phyloP scores from a whole-genome alignment of 1,284 basidiomycete genomes.

The Rhodotorula sp. region DNA sequence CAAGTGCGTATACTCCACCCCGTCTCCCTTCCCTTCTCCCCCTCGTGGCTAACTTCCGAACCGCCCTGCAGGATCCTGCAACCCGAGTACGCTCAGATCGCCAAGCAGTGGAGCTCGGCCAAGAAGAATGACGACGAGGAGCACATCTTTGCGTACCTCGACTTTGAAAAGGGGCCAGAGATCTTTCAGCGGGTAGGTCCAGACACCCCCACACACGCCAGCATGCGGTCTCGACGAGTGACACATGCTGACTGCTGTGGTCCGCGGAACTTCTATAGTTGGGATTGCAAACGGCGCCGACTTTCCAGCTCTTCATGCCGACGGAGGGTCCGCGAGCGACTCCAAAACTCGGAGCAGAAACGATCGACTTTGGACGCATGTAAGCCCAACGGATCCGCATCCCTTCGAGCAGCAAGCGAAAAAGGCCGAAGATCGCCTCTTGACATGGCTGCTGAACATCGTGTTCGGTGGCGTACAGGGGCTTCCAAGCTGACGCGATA shows the following conservation, averaged over 20 bases:
- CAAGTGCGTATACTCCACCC: slow-evolving; percentile 45
- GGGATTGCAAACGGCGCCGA: slow-evolving; percentile 70
- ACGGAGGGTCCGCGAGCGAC: slow-evolving; percentile 62
- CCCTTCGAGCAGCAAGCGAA: not conserved
- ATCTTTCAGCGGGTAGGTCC: slow-evolving; percentile 74
- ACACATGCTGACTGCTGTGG: no score
- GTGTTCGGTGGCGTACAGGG: slow-evolving; percentile 55
- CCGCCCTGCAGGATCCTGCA: slow-evolving; percentile 67
- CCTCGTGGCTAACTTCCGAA: not conserved
- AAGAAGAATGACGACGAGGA: slow-evolving; percentile 51
- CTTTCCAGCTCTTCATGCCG: slow-evolving; percentile 73
- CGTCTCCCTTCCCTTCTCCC: not conserved
- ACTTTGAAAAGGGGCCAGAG: slow-evolving; percentile 71
- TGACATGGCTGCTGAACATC: not conserved
- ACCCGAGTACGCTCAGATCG: slow-evolving; percentile 72
- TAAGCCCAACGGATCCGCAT: slow-evolving; percentile 55
- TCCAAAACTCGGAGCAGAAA: slow-evolving; percentile 57
- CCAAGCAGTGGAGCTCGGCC: slow-evolving; percentile 66
- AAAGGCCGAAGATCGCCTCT: not conserved
- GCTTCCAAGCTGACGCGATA: slow-evolving; percentile 73
- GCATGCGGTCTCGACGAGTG: no score
- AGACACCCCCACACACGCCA: not conserved
- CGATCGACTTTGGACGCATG: slow-evolving; percentile 69
- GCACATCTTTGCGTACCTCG: slow-evolving; percentile 88
- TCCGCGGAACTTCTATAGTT: no score